Conservation (phyloP, 305 asterid species). For the Caryopteris hybrid region DNA sequence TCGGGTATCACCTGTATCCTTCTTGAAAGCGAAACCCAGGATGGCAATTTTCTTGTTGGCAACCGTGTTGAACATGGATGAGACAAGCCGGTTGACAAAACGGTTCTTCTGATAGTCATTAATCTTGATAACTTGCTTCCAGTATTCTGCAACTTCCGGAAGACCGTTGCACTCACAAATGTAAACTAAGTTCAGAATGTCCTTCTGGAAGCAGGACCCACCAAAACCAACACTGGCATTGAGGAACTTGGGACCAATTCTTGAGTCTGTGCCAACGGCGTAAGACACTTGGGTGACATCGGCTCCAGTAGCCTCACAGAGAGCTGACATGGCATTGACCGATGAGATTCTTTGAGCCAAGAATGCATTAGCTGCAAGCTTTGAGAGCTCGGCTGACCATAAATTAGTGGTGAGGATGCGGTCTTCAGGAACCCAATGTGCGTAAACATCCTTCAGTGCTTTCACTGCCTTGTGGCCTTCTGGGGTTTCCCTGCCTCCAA, state of each 20-base stretch:
- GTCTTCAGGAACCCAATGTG: conserved; percentile 82
- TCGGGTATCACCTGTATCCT: conserved; percentile 84
- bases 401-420: conserved; percentile 70
- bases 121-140: conserved; percentile 94
- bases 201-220: conserved; percentile 96
- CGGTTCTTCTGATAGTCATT: conserved; percentile 89
- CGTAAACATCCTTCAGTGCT: conserved; percentile 63
- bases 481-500: conserved; percentile 90
- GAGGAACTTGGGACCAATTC: conserved; percentile 82
- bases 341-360: conserved; percentile 89
- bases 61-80: conserved; percentile 90
- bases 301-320: conserved; percentile 91
- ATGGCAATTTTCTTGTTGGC: conserved; percentile 78
- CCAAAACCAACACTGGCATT: conserved; percentile 89
- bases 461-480: conserved; percentile 75
- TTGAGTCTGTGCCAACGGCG: conserved; percentile 77
- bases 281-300: conserved; percentile 68
- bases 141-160: conserved; percentile 88
- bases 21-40: conserved; percentile 83
- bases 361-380: conserved; percentile 91
- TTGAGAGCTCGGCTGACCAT: conserved; percentile 95
- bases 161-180: conserved; percentile 91
- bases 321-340: conserved; percentile 92
- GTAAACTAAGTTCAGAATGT: conserved; percentile 78
- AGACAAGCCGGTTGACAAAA: conserved; percentile 71